phyloP scores from a whole-genome alignment of 768 basidiomycete genomes.

The Pilatotrama ljubarskyi region DNA sequence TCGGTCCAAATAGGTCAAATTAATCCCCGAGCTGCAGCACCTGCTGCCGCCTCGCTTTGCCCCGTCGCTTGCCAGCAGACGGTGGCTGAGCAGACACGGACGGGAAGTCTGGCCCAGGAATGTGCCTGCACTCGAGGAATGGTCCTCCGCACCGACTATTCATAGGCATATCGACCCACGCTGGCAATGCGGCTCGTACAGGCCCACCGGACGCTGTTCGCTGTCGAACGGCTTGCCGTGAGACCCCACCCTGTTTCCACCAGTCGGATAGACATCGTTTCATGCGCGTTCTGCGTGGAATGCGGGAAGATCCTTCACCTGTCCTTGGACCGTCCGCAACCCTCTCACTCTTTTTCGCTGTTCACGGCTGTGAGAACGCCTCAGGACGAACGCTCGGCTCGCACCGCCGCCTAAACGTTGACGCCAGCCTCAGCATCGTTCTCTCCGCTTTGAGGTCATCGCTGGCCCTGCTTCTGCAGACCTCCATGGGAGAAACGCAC shows the following conservation, averaged over 20 bases:
- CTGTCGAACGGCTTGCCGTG: slow-evolving; percentile 2
- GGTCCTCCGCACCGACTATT: not conserved
- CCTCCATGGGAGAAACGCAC: not conserved
- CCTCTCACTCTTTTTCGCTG: slow-evolving; percentile 6
- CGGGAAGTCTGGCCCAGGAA: not conserved
- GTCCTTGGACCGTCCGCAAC: not conserved
- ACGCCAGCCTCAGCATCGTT: not conserved
- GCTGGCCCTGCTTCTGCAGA: not conserved
- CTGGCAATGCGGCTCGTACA: slow-evolving; percentile 6
- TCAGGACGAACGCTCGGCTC: slow-evolving; percentile 1
- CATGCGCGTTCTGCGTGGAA: not conserved
- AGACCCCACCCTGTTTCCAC: slow-evolving; percentile 5
- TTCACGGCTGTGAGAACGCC: slow-evolving; percentile 8
- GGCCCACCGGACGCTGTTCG: slow-evolving; percentile 1
- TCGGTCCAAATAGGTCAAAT: not conserved
- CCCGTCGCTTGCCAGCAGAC: not conserved
- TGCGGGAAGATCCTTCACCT: not conserved
- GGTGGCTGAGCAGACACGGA: not conserved
- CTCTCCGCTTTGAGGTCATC: slow-evolving; percentile 7
- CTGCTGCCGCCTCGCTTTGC: not conserved
- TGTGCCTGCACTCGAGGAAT: not conserved
- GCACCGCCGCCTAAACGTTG: slow-evolving; percentile 6
- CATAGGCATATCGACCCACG: slow-evolving; percentile 5
- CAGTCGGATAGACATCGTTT: slow-evolving; percentile 2
- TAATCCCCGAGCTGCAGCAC: too few species aligned